A percentile compares a stretch with the other conserved stretches of the same genome.
Conservation (phyloP, 1,139 yeast genomes). For the Eremothecium coryli region DNA sequence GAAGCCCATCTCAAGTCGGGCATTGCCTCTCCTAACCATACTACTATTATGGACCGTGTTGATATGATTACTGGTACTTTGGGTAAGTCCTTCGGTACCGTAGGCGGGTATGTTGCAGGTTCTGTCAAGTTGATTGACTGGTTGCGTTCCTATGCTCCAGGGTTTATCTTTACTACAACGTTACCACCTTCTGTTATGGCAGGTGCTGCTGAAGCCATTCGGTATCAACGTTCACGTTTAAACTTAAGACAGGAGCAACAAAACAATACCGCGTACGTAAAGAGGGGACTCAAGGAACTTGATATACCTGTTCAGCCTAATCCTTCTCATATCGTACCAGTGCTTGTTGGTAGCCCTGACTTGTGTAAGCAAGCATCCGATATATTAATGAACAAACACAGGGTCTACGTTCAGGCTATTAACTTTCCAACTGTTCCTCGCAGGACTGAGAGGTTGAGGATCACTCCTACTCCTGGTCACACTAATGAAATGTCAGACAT, state of each 20-base stretch:
- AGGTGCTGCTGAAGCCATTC: slow-evolving; percentile 80
- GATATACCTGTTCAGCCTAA: slow-evolving; percentile 96
- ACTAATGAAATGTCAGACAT: slow-evolving; percentile 64
- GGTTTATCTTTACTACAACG: slow-evolving; percentile 91
- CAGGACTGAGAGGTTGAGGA: slow-evolving; percentile 91
- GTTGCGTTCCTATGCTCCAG: slow-evolving; percentile 95
- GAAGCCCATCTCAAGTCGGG: slow-evolving; percentile 68
- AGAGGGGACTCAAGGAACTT: slow-evolving; percentile 52
- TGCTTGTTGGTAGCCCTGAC: slow-evolving; percentile 87
- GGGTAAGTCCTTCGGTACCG: slow-evolving; percentile 94
- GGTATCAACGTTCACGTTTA: slow-evolving; percentile 72
- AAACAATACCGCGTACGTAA: slow-evolving; percentile 75
- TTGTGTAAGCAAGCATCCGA: slow-evolving; percentile 90
- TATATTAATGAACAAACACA: slow-evolving; percentile 69
- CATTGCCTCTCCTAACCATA: slow-evolving; percentile 40
- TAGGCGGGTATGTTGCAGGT: slow-evolving; percentile 96
- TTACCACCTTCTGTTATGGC: slow-evolving; percentile 98
- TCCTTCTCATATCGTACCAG: slow-evolving; percentile 95
- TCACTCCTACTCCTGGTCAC: slow-evolving; percentile 98
- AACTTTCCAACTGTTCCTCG: slow-evolving; percentile 96
- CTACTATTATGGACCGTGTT: slow-evolving; percentile 75
- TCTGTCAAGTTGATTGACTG: slow-evolving; percentile 78
- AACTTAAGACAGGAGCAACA: slow-evolving; percentile 80
- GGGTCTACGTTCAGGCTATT: slow-evolving; percentile 93
- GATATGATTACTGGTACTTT: slow-evolving; percentile 96